Percentiles rank a stretch among this genome's conserved stretches.
phyloP scores from a whole-genome alignment of 2,329 filamentous ascomycete species.

The Xylariaceae sp. region DNA sequence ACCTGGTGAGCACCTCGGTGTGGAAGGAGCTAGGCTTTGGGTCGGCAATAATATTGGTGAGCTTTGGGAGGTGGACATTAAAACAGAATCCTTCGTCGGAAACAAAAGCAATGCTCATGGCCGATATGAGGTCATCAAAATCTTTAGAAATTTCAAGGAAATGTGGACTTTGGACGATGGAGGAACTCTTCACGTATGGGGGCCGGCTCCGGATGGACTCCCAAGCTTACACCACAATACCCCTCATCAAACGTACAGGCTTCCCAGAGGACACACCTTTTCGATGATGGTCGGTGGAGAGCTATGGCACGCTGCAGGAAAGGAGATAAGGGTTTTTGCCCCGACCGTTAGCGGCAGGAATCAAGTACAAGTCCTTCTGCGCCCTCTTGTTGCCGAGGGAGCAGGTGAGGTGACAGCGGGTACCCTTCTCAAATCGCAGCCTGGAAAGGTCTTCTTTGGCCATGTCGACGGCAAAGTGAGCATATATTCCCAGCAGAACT shows the following conservation, averaged over 20 bases:
- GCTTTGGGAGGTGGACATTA: constrained; percentile 81
- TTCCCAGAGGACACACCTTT: constrained; percentile 79
- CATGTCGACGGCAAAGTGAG: constrained; percentile 92
- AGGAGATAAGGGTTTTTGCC: constrained; percentile 79
- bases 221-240: constrained; percentile 66
- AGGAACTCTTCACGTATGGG: constrained; percentile 84
- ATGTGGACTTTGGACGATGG: constrained; percentile 93
- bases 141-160: constrained; percentile 81
- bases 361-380: constrained; percentile 71
- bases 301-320: constrained; percentile 84
- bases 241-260: constrained; percentile 68
- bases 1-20: constrained; percentile 68
- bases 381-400: constrained; percentile 65
- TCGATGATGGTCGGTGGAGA: constrained; percentile 82
- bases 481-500: constrained; percentile 79
- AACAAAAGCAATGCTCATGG: constrained; percentile 70
- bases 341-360: constrained; percentile 64
- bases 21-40: constrained; percentile 82
- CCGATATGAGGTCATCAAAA: constrained; percentile 74
- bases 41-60: constrained; percentile 87
- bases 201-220: constrained; percentile 64
- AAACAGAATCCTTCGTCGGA: constrained; percentile 63
- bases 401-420: constrained; percentile 87
- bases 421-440: constrained; percentile 67
- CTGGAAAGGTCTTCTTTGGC: constrained; percentile 80